Percentiles rank a stretch among this genome's conserved stretches.
Evolutionary conservation across 805 yeast species (phyloP).

Genomic region (Kazachstania kunashirensis): DNA sequence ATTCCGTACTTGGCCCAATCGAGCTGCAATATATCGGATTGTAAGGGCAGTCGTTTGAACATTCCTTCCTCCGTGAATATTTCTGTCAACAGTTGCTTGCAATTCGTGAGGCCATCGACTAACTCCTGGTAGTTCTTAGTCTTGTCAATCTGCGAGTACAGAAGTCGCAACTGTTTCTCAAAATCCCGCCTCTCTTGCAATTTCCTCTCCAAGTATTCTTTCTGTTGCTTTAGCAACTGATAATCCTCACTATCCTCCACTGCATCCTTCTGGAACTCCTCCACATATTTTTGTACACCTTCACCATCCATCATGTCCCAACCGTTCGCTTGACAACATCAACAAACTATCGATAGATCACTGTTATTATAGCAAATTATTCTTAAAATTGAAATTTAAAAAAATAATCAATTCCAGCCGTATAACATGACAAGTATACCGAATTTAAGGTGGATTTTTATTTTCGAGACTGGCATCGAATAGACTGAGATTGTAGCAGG

Average conservation of each 20-base stretch:
- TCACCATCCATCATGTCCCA: too few relatives aligned
- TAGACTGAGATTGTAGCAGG: slow-evolving; percentile 24
- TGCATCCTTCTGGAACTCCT: slow-evolving; percentile 18
- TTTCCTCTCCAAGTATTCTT: slow-evolving; percentile 14
- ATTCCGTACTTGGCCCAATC: slow-evolving; percentile 24
- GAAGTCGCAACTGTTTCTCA: slow-evolving; percentile 16
- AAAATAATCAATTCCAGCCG: too few relatives aligned
- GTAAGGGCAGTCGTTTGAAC: slow-evolving; percentile 4
- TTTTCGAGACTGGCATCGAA: slow-evolving; percentile 25
- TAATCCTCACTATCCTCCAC: slow-evolving; percentile 19
- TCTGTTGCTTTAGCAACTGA: slow-evolving; percentile 15
- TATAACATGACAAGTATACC: too few relatives aligned
- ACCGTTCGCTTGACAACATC: too few relatives aligned
- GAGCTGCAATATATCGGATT: slow-evolving; percentile 3
- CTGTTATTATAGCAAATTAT: too few relatives aligned
- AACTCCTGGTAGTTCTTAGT: slow-evolving; percentile 27
- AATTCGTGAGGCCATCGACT: slow-evolving; percentile 20
- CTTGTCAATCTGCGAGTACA: slow-evolving; percentile 22
- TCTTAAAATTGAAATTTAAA: too few relatives aligned
- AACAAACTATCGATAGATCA: too few relatives aligned
- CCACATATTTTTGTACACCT: slow-evolving; percentile 4
- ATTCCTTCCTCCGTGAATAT: slow-evolving; percentile 25
- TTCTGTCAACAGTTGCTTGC: slow-evolving; percentile 18
- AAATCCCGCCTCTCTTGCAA: slow-evolving; percentile 15
- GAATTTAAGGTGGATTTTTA: slow-evolving; percentile 21